Conservation (phyloP, 2,329 filamentous ascomycete species). For the Cytospora piceicola region DNA sequence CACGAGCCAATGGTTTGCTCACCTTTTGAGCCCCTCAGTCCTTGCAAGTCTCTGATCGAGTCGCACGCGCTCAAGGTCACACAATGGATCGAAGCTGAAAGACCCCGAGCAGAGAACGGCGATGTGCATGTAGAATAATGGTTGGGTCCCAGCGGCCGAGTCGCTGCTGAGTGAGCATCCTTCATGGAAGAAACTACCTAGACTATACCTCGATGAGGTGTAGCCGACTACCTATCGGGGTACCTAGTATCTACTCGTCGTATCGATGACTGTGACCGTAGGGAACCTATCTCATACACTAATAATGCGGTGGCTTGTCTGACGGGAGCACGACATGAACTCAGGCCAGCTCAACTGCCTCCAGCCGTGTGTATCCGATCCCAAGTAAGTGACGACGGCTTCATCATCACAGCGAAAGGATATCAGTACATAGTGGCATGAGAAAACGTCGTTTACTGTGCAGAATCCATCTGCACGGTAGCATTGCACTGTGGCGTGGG, state of each 20-base stretch:
- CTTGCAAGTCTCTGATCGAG: slow-evolving; percentile 26
- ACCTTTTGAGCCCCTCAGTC: not conserved
- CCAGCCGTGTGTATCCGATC: slow-evolving; percentile 14
- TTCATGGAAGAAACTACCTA: not conserved
- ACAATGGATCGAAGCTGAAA: slow-evolving; percentile 7
- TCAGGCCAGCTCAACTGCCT: slow-evolving; percentile 15
- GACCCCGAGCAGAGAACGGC: not conserved
- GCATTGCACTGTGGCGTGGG: slow-evolving; percentile 23
- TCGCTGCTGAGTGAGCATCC: not conserved
- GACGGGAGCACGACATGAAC: slow-evolving; percentile 19
- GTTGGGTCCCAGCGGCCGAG: not conserved
- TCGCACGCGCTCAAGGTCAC: slow-evolving; percentile 17
- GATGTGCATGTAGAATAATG: not conserved
- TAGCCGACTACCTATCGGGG: not conserved
- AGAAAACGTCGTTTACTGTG: slow-evolving; percentile 16
- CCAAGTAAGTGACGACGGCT: not conserved
- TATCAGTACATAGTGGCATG: not conserved
- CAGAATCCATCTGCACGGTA: not conserved
- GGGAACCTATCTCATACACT: slow-evolving; percentile 7
- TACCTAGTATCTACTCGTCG: too few relatives aligned
- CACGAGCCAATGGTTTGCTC: not conserved
- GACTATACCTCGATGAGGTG: not conserved
- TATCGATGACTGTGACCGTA: not conserved
- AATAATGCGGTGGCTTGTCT: slow-evolving; percentile 18
- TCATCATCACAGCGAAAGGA: not conserved